Base-by-base conservation (phyloP, 2,329 filamentous ascomycete genomes). In the Claviceps arundinis region DNA sequence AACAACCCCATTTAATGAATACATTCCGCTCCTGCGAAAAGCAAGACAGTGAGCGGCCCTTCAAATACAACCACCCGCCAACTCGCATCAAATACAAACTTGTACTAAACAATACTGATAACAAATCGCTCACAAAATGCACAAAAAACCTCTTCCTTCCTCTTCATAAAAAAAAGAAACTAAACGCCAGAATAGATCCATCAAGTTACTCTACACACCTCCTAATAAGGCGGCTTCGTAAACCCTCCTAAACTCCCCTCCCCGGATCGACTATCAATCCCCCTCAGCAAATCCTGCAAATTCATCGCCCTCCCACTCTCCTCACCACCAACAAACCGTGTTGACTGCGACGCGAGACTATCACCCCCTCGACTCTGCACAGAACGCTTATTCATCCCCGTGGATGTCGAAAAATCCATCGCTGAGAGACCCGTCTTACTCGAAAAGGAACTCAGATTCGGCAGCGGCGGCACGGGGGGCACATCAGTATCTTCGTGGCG, bases 381-480 rank as follows among this genome's bases (percentile, higher is more conserved):
- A 50, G 64, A 70, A 19, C 69, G 66, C 57, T 45, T 50, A 30
- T 9, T 30, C 26, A 9, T 11, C 8, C 42, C 43, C 41, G 26
- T 17, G 40, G 4, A 30, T 9, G 53, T 38, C 13, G 44, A 52
- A 13, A 24, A 14, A 3, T 54, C 50, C 13, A 47, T 26, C 1
- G 47, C 16, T 17, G 53, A 54, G 55, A 64, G 48, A 19, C 60
- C 56, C 49, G 60, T 60, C 56, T 61, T 64, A 50, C 60, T 59
- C 17, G 66, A 60, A 43, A 64, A 52, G 8, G 64, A 56, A 19
- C 57, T 64, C 17, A 68, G 57, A 50, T 65, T 66, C 14, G 77
- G 78, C 56, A 81, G 62, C 1, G 76, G 76, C 5, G 78, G 78
- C 13, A 81, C 77, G 0, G 78, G 78, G 3, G 78, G 78, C 7